Conservation (phyloP, 1,284 basidiomycete genomes). For the Ustilago sp. region DNA sequence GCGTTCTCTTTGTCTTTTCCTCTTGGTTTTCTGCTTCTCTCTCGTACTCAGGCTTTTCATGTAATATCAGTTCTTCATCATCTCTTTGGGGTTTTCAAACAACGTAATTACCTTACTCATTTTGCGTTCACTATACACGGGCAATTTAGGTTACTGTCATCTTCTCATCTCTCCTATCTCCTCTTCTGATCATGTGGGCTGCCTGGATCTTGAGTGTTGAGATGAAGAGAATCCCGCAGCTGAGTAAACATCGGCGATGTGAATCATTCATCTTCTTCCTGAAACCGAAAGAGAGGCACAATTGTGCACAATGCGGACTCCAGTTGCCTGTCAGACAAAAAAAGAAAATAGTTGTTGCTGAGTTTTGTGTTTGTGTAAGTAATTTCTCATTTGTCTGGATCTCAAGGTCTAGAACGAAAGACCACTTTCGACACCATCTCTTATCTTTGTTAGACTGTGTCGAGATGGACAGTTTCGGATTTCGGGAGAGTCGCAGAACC, state of each 20-base stretch:
- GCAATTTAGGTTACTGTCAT: conserved; percentile 19
- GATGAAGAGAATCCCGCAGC: neutral
- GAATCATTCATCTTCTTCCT: neutral
- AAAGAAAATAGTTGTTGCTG: neutral
- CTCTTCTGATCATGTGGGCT: neutral
- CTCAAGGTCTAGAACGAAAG: neutral
- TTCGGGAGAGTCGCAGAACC: conserved; percentile 9
- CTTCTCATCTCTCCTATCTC: neutral
- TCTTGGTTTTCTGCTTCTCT: neutral
- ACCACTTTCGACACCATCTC: neutral
- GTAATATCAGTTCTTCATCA: neutral
- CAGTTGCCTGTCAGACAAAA: neutral
- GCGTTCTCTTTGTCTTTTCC: neutral
- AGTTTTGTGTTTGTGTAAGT: conserved; percentile 1
- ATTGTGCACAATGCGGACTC: neutral
- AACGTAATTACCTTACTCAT: neutral
- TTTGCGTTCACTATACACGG: conserved; percentile 11
- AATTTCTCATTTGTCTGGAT: neutral
- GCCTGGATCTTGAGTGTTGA: neutral
- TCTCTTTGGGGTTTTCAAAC: neutral
- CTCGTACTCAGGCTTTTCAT: conserved; percentile 1
- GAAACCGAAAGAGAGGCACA: neutral
- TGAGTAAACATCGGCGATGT: neutral
- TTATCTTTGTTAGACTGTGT: neutral
- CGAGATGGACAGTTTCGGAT: conserved; percentile 5